Conservation (phyloP, 805 yeast genomes). For the Sugiyamaella americana region DNA sequence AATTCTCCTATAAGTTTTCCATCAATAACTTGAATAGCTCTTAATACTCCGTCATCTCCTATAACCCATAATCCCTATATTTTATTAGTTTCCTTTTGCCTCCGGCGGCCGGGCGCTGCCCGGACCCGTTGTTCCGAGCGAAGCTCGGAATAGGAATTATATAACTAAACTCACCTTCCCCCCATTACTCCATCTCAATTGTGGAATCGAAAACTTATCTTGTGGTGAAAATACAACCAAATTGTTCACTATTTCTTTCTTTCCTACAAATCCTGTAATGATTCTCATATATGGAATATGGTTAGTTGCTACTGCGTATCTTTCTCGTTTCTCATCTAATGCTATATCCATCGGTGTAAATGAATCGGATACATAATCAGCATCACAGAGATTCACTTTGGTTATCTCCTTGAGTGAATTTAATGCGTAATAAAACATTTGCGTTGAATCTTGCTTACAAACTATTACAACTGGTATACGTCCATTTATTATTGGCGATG, state of each 20-base stretch:
- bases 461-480: conserved; percentile 36
- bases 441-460: conserved; percentile 56
- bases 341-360: conserved; percentile 52
- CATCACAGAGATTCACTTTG: conserved; percentile 60
- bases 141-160: too few species aligned
- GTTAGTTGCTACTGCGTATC: conserved; percentile 61
- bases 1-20: conserved; percentile 34
- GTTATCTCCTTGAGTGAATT: conserved; percentile 33
- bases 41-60: conserved; percentile 61
- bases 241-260: conserved; percentile 37
- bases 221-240: conserved; percentile 55
- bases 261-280: conserved; percentile 39
- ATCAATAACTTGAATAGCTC: conserved; percentile 50
- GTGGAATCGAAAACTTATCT: conserved; percentile 55
- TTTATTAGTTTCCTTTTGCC: not conserved
- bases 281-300: conserved; percentile 74
- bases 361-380: conserved; percentile 56
- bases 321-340: conserved; percentile 16
- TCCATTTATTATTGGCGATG: conserved; percentile 22
- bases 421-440: conserved; percentile 41
- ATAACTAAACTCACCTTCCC: conserved; percentile 20
- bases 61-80: conserved; percentile 54
- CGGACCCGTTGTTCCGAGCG: not conserved
- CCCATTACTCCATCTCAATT: conserved; percentile 40
- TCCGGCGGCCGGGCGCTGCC: not conserved